Evolutionary conservation across 768 basidiomycete species (phyloP).

Genomic region (Pulveroboletus ravenelii): DNA sequence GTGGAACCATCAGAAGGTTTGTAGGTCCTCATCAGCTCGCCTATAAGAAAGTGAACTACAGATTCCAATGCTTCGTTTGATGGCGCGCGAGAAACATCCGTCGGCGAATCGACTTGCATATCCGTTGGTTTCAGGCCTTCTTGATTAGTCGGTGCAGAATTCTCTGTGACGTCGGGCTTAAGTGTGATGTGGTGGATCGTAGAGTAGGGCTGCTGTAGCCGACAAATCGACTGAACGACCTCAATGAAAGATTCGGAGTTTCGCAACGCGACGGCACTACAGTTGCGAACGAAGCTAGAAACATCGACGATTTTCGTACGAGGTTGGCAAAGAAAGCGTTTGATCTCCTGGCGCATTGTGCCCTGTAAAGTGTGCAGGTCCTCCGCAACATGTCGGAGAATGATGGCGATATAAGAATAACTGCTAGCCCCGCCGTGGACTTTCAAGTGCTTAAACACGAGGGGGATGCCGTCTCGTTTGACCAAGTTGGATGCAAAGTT

Average conservation of each 20-base stretch:
- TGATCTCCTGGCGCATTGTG: constrained; percentile 81
- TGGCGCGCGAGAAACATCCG: constrained; percentile 21
- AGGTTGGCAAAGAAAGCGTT: constrained; percentile 71
- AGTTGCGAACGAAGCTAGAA: constrained; percentile 66
- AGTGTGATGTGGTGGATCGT: constrained; percentile 54
- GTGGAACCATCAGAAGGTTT: constrained; percentile 41
- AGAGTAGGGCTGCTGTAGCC: constrained; percentile 63
- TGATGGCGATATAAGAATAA: constrained; percentile 79
- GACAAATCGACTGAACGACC: constrained; percentile 64
- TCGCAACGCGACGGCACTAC: constrained; percentile 75
- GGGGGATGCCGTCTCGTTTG: constrained; percentile 54
- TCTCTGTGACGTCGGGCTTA: constrained; percentile 35
- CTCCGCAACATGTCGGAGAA: constrained; percentile 91
- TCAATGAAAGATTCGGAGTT: constrained; percentile 75
- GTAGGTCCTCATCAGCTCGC: constrained; percentile 61
- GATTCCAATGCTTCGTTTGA: constrained; percentile 49
- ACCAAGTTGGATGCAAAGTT: constrained; percentile 62
- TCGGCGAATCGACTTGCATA: constrained; percentile 55
- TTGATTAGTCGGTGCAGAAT: constrained; percentile 8
- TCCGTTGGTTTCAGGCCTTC: constrained; percentile 31
- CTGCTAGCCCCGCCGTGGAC: constrained; percentile 55
- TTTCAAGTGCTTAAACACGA: constrained; percentile 66
- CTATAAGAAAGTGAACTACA: constrained; percentile 65
- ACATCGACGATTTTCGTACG: constrained; percentile 68
- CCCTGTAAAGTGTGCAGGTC: constrained; percentile 57